A percentile compares a stretch with the other conserved stretches of the same genome.
Conservation (phyloP, 1,284 basidiomycete genomes). For the Ceratobasidium sp. region DNA sequence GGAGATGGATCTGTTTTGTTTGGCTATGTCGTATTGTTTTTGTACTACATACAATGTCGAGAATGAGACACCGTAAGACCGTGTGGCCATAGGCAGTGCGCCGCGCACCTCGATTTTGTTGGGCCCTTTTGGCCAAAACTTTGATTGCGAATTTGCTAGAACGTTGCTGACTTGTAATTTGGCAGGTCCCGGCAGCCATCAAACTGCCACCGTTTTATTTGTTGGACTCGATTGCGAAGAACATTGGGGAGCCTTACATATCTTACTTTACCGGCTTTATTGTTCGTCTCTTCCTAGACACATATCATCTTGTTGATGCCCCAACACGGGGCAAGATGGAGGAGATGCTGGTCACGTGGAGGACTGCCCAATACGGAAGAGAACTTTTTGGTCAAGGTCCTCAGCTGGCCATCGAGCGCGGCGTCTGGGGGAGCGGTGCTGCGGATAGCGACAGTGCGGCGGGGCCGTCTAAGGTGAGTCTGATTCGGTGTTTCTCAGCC, state of each 20-base stretch:
- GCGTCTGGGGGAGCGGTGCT: slow-evolving; percentile 63
- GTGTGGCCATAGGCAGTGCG: slow-evolving; percentile 37
- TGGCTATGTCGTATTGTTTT: slow-evolving; percentile 16
- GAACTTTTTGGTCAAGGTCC: slow-evolving; percentile 81
- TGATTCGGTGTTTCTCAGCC: slow-evolving; percentile 47
- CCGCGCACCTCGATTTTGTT: slow-evolving; percentile 22
- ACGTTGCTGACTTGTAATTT: slow-evolving; percentile 47
- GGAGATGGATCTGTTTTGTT: slow-evolving; percentile 15
- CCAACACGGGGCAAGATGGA: slow-evolving; percentile 90
- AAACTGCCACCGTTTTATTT: slow-evolving; percentile 95
- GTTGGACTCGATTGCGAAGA: slow-evolving; percentile 95
- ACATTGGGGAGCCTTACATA: slow-evolving; percentile 88
- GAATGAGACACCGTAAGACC: slow-evolving; percentile 39
- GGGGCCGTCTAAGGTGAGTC: slow-evolving; percentile 42
- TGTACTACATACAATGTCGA: slow-evolving; percentile 38
- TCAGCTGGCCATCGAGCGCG: slow-evolving; percentile 76
- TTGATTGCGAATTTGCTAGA: slow-evolving; percentile 39
- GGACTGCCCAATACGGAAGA: slow-evolving; percentile 77
- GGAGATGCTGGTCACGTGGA: slow-evolving; percentile 93
- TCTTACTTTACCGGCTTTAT: slow-evolving; percentile 78
- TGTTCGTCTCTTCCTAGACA: slow-evolving; percentile 78
- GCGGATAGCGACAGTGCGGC: slow-evolving; percentile 13
- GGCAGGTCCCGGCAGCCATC: slow-evolving; percentile 86
- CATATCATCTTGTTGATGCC: slow-evolving; percentile 84
- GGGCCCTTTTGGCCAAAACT: slow-evolving; percentile 39